Base-by-base conservation (phyloP, 305 asterid species). In the Striga hermonthica region DNA sequence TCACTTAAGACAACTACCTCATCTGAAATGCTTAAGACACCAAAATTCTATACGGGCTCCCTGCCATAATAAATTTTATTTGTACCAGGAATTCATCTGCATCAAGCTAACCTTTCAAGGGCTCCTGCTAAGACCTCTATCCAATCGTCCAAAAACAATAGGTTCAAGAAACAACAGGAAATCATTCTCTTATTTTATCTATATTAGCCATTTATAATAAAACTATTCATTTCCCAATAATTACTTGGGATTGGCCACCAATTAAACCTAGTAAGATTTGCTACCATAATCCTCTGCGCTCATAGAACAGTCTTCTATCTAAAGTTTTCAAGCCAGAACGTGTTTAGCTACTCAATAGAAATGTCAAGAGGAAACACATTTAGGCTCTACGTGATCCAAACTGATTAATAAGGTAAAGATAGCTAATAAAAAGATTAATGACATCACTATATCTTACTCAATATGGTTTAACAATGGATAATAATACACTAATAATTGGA, bases 311-410 rank as follows among this genome's bases (percentile, higher is more conserved):
- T 22, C 41, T 60, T 47, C 69, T 6, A 47, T 44, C 60, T 16
- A 54, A 12, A 8, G 28, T 60, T 44, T 40, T 67, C 31, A 60
- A 50, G 49, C 47, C 28, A 62, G 38, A 14, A 68, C 5, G 64
- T 8, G 39, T 43, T 4, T 4, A 45, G 53, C 71, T 61, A 67
- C 63, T 50, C 15, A 48, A 22, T 43, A 62, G 57, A 65, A 70
- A 40, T 40, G 34, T 62, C 61, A 57, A 39, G 55, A 47, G 56
- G 35, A 39, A 39, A 14, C 56, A n/a, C 49, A 55, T 34, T 58
- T 31, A 31, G 53, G 31, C 31, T 22, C 31, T 22, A 22, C 59
- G 57, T 43, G 64, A 34, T 7, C 70, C 11, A n/a, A 38, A 45
- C 41, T n/a, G 55, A 49, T 38, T 53, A 38, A 52, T 36, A 5